phyloP scores from a whole-genome alignment of 2,329 filamentous ascomycete genomes.

The Hymenotorrendiella dingleyae region DNA sequence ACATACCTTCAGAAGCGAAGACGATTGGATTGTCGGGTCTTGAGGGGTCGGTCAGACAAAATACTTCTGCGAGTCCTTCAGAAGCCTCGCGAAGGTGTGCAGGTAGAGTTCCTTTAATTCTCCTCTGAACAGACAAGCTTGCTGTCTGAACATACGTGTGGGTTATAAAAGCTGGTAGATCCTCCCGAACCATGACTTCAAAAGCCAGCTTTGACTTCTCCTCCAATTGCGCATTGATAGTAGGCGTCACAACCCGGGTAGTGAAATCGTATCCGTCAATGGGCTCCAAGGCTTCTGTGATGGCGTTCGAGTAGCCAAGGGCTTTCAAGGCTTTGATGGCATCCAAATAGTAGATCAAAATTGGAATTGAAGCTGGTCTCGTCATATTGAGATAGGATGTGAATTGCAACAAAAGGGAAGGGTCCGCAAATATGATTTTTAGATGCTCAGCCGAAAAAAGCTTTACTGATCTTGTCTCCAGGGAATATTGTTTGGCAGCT shows the following conservation, averaged over 20 bases:
- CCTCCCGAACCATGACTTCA: conserved; percentile 56
- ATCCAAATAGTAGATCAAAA: conserved; percentile 67
- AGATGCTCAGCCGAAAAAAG: conserved; percentile 64
- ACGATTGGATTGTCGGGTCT: conserved; percentile 70
- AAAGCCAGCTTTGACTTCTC: conserved; percentile 61
- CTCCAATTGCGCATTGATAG: conserved; percentile 52
- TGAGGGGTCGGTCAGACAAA: conserved; percentile 70
- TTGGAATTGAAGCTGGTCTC: conserved; percentile 55
- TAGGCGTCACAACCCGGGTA: conserved; percentile 41
- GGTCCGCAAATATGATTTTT: conserved; percentile 57
- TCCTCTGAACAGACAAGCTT: conserved; percentile 60
- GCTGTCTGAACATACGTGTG: conserved; percentile 64
- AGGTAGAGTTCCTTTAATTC: conserved; percentile 62
- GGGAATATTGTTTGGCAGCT: conserved; percentile 39
- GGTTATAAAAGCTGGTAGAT: conserved; percentile 67
- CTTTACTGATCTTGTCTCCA: conserved; percentile 59
- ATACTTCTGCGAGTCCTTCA: conserved; percentile 70
- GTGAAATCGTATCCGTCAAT: conserved; percentile 53
- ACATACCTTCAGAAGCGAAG: conserved; percentile 65
- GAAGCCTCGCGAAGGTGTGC: conserved; percentile 60
- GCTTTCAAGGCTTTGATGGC: conserved; percentile 65
- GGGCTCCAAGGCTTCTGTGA: conserved; percentile 53
- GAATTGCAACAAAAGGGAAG: conserved; percentile 57
- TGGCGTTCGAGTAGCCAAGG: conserved; percentile 64
- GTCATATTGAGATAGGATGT: conserved; percentile 57